Base-by-base conservation (phyloP, 2,329 filamentous ascomycete genomes). In the Cercospora brassicicola region DNA sequence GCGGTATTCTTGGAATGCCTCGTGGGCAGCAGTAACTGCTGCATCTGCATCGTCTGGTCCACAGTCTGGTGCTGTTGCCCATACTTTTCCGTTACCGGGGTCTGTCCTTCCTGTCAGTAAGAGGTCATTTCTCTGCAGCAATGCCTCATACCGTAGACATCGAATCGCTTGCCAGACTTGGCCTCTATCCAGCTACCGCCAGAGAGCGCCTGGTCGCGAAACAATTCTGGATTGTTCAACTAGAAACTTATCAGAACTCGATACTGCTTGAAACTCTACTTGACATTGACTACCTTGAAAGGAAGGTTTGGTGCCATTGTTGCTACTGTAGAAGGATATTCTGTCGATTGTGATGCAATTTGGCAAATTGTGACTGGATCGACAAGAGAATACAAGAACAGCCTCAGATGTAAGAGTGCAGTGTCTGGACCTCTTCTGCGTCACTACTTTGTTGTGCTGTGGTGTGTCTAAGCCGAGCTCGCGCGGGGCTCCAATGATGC, bases 1-100 rank as follows among this genome's bases (percentile, higher is more conserved):
- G 67, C 82, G 83, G 79, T 86, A 91, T 20, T 79, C 79, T 69
- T 87, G 79, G 73, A 91, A 91, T 3, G 87, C 87, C n/a, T 79
- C 79, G 67, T 90, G 82, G 0, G 89, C 85, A 51, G 84, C 83
- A 72, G 87, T 79, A 6, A 90, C 87, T 1, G 88, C 85, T 4
- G 77, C 78, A 67, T 89, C 85, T 64, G 90, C 88, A 77, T 91
- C 89, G 51, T 87, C 85, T 18, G 82, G 80, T 33, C 81, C 80
- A 72, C 82, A 84, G 56, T 79, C 81, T 4, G 83, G 83, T 36
- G 81, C 82, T 53, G 81, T 81, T 31, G 79, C 82, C 82, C 82
- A 85, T 23, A 80, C 71, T 69, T 84, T 82, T 73, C 82, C 83
- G 63, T 79, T 84, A 59, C 83, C 83, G 26, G 83, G 83, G 67